Evolutionary conservation across 148 eudicot genomes (phyloP), one percentile per base, ranked within the genome.

Genomic region (Heliosperma pusillum): DNA sequence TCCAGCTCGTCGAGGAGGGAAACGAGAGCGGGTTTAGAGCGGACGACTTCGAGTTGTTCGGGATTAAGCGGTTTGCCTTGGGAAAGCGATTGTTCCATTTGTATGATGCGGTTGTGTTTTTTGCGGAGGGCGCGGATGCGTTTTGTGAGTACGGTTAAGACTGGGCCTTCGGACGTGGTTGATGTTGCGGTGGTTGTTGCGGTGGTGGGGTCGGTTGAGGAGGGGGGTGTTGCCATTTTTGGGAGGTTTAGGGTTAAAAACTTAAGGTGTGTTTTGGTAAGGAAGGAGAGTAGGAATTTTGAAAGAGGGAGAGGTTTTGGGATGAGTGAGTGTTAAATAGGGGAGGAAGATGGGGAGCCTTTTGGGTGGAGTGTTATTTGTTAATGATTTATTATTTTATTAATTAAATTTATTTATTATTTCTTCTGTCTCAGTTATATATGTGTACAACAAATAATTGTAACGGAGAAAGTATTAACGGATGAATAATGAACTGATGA

Each of bases 111-210:
- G 47, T 85, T 92, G 72, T 53, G 83, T 56, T 95, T 95, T 76
- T 95, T 95, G 66, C 86, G 87, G 52, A 95, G 87, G 22, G 88
- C 83, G 2, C 98, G 88, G 81, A 95, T 75, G 72, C 98, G 97
- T 52, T 95, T 95, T 81, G 74, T 85, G 86, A 95, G 79, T 7
- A 95, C 26, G 77, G 69, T 89, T 3, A 95, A 86, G 65, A 90
- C 92, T 7, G 98, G 98, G 7, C 98, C 97, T 9, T 62, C 62
- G 66, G 80, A 59, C 24, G 85, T 63, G 63, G 85, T 74, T 1
- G 87, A 74, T 7, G 77, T 70, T 0, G 83, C 82, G 70, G 82
- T 78, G 79, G 71, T 77, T 76, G 80, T 21, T 52, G 10, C 55
- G 55, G 55, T 16, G 55, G 55, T 50, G 10, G 55, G 1, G 3